These are phyloP conservation scores for Zostera marina DNA, from an alignment of 116 monocot genomes.

Conservation along the genomic window DNA sequence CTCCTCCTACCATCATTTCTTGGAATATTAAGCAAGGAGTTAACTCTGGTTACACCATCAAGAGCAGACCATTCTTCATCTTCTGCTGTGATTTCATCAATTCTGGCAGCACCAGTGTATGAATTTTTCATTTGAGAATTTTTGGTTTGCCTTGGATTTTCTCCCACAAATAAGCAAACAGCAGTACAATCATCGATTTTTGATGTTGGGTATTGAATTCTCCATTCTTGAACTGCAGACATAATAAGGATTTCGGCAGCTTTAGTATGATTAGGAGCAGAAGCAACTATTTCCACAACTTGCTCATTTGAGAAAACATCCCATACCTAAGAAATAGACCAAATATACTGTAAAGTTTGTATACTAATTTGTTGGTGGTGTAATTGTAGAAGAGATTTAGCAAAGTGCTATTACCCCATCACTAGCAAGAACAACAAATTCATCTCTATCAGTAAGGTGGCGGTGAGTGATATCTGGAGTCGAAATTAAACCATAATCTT, in stretches of 20 bases:
- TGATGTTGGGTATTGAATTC: constrained; percentile 43
- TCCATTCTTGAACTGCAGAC: constrained; percentile 48
- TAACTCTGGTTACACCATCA: constrained; percentile 68
- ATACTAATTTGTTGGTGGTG: background rate
- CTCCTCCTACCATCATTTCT: constrained; percentile 28
- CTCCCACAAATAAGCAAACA: constrained; percentile 33
- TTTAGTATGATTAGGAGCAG: constrained; percentile 38
- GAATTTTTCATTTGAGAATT: constrained; percentile 1
- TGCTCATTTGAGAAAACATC: constrained; percentile 69
- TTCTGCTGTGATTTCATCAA: constrained; percentile 30
- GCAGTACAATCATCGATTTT: constrained; percentile 63
- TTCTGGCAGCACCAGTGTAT: background rate
- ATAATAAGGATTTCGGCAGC: constrained; percentile 56
- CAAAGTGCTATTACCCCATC: constrained; percentile 28
- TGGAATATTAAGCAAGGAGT: constrained; percentile 58
- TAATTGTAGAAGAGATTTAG: background rate
- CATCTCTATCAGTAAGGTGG: constrained; percentile 46
- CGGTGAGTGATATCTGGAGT: constrained; percentile 60
- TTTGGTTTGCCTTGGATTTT: background rate
- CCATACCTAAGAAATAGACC: constrained; percentile 29
- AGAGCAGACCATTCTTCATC: constrained; percentile 85
- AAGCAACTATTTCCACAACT: constrained; percentile 46
- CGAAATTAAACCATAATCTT: constrained; percentile 63
- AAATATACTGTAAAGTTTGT: background rate
- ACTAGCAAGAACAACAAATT: constrained; percentile 63